phyloP scores from a whole-genome alignment of 2,329 filamentous ascomycete species.

The Pseudogymnoascus sp. region DNA sequence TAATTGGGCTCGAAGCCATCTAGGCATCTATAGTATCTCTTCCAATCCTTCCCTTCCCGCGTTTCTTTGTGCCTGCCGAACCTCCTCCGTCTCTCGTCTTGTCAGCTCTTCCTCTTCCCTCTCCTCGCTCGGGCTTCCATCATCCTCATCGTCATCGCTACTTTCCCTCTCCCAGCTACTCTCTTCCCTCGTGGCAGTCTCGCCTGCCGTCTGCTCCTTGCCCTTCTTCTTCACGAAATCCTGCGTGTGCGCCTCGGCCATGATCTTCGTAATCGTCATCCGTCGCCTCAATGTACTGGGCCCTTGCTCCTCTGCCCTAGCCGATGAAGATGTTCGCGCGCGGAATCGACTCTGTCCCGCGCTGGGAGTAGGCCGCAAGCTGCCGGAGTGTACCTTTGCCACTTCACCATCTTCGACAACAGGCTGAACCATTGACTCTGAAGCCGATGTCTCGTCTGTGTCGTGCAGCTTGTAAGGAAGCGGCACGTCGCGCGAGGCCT shows the following conservation, averaged over 20 bases:
- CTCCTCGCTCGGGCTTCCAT: conserved; percentile 4
- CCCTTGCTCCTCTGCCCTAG: conserved; percentile 3
- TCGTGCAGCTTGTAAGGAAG: conserved; percentile 64
- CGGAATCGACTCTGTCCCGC: conserved; percentile 37
- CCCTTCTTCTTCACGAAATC: conserved; percentile 77
- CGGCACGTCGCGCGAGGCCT: conserved; percentile 79
- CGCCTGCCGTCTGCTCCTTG: conserved; percentile 23
- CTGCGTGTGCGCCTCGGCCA: conserved; percentile 78
- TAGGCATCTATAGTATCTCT: background rate
- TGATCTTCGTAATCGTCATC: conserved; percentile 53
- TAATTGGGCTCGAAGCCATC: background rate
- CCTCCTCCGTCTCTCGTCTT: background rate
- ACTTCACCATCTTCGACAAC: background rate
- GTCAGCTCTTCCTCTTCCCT: background rate
- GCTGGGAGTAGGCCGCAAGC: conserved; percentile 26
- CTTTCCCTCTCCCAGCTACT: background rate
- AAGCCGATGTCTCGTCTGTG: background rate
- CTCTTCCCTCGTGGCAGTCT: background rate
- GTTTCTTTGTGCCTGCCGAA: background rate
- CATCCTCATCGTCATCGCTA: conserved; percentile 10
- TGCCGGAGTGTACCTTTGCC: background rate
- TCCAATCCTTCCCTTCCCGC: background rate
- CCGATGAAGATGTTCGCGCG: conserved; percentile 2
- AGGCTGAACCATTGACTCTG: background rate
- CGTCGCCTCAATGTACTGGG: conserved; percentile 15